Evolutionary conservation across 2,329 filamentous ascomycete genomes (phyloP), one percentile per base, ranked within the genome.

Genomic region (Dryadomyces quercivorus): DNA sequence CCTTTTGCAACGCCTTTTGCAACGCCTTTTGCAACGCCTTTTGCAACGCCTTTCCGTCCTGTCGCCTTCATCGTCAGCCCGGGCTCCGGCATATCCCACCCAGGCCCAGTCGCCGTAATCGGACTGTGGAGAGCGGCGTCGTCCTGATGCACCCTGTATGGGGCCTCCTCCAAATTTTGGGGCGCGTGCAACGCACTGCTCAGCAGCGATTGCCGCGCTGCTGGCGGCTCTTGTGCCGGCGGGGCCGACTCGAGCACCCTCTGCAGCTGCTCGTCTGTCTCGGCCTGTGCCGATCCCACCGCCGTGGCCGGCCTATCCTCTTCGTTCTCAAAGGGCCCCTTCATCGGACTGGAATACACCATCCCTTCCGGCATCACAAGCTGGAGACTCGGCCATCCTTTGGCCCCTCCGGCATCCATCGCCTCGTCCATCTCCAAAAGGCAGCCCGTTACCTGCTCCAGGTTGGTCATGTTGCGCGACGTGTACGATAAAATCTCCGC

Each of bases 351-450:
- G 2, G 36, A 53, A 18, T 55, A 58, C 56, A 51, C 49, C 34
- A 50, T 54, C 2, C 54, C 55, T 31, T 57, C 58, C 2, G 58
- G 58, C 44, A 58, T 53, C 45, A 59, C 58, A 15, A 63, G 58
- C 58, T 59, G 56, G 15, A 64, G 56, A 26, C 60, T 60, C 1
- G 62, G 62, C 62, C 62, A 64, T 10, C 62, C 62, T 3, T 38
- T 45, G 34, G 57, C 55, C 16, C 59, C 59, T 26, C 62, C 59
- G 1, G 61, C 58, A 15, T 59, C 59, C 1, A 55, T 40, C 3
- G 61, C 61, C n/a, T 64, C 62, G 1, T 63, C 63, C 31, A 64
- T 51, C 34, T 65, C 62, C 18, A 65, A 54, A 8, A 59, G 16
- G 22, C 60, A 61, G 40, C 63, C 63, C 12, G 62, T 62, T 1